Conservation (phyloP, 2,329 filamentous ascomycete genomes). For the Alternaria triticimaculans region DNA sequence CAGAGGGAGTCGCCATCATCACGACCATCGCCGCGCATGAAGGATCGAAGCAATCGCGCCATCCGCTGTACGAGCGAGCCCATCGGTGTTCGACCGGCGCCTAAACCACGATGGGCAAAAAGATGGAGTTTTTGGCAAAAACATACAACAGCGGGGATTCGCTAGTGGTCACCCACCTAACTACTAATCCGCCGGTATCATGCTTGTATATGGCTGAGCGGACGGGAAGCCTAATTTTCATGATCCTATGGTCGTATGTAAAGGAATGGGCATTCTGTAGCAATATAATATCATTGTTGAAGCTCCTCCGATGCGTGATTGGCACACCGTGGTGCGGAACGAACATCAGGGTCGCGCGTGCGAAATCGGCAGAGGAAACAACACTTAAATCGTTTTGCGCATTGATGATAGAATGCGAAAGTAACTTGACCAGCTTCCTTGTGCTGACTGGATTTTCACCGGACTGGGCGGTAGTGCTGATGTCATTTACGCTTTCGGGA, state of each 20-base stretch:
- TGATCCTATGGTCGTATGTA: neutral
- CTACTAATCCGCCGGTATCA: neutral
- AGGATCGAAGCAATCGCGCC: no score
- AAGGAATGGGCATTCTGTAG: neutral
- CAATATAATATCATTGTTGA: no score
- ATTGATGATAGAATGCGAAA: neutral
- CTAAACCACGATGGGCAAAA: neutral
- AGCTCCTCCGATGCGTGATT: fast-evolving
- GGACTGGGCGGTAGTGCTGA: neutral
- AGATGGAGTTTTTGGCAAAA: neutral
- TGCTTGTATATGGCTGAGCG: neutral
- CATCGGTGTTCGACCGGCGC: neutral
- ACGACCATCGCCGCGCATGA: no score
- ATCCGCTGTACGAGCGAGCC: neutral
- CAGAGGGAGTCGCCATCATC: no score
- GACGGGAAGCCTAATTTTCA: neutral
- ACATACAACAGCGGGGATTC: neutral
- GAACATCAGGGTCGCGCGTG: neutral
- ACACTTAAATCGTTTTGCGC: neutral
- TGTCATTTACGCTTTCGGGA: neutral
- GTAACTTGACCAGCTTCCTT: neutral
- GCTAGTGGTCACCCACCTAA: neutral
- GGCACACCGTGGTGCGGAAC: neutral
- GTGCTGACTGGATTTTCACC: neutral
- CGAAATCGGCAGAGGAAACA: neutral